phyloP scores from a whole-genome alignment of 495 filamentous ascomycete genomes.

The Xylaria intraflava region DNA sequence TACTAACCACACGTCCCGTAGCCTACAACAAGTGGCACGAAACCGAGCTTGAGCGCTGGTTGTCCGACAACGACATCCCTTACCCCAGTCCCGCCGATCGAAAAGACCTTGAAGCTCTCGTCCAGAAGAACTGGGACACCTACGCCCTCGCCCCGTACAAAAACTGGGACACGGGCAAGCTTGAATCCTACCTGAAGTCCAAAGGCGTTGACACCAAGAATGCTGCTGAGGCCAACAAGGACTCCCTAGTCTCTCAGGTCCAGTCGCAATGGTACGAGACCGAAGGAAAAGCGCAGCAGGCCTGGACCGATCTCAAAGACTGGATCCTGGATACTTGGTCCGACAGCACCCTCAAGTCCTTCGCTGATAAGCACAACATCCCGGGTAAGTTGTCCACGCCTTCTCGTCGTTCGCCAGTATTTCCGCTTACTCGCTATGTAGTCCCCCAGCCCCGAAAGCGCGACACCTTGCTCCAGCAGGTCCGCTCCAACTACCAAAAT shows the following conservation, averaged over 20 bases:
- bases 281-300: constrained; percentile 62
- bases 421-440: not conserved
- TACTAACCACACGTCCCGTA: constrained; percentile 31
- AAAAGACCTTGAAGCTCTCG: constrained; percentile 73
- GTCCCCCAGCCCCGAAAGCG: constrained; percentile 78
- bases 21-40: constrained; percentile 99
- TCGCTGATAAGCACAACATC: constrained; percentile 82
- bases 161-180: constrained; percentile 60
- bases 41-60: constrained; percentile 95
- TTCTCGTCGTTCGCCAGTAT: not conserved
- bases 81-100: constrained; percentile 80
- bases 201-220: constrained; percentile 64
- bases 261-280: constrained; percentile 68
- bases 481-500: constrained; percentile 73
- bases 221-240: constrained; percentile 55
- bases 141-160: constrained; percentile 62
- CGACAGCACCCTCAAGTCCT: constrained; percentile 71
- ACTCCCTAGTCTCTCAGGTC: constrained; percentile 59
- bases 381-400: constrained; percentile 43
- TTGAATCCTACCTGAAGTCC: constrained; percentile 56
- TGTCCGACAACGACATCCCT: constrained; percentile 86
- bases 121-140: constrained; percentile 81
- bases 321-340: constrained; percentile 93
- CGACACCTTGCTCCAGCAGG: constrained; percentile 69
- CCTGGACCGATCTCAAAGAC: constrained; percentile 66